Base-by-base conservation (phyloP, 139 green algal species). In the Chloropicon primus region DNA sequence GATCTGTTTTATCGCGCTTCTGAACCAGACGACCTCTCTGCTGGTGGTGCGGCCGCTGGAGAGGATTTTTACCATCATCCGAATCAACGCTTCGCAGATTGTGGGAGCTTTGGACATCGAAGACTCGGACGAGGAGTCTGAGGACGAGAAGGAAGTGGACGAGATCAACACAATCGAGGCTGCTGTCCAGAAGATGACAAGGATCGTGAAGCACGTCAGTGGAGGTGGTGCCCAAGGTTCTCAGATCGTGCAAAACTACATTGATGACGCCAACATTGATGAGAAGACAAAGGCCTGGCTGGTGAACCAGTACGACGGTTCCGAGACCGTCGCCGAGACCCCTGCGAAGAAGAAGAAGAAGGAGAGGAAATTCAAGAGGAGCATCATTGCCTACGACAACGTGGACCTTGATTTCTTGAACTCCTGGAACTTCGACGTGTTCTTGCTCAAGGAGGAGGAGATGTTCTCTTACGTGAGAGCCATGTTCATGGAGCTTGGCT, bases 111-210 rank as follows among this genome's bases (percentile, higher is more conserved):
- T 88, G 72, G 80, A 81, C 25, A 74, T 26, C 10, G 27, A 54
- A 72, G 74, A 74, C 25, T 28, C 71, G 62, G 25, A 73, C 22
- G 53, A 23, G 25, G 54, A 24, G 71, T 72, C n/a, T 25, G 27
- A 29, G 24, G 77, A 81, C 26, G 54, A 73, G 24, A 80, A 25
- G 23, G 54, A 28, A 10, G 23, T 27, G n/a, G 76, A 71, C 22
- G 80, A 84, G 71, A 78, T 88, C 76, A 53, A 26, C 21, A 53
- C 76, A 23, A 82, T 86, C 22, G 82, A 85, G 41, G 82, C 80
- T 25, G 80, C 81, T 21, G 81, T 91, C 1, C 77, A 74, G 21
- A 91, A 91, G 80, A 87, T 91, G 85, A 80, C 72, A 21, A 80
- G 80, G 53, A 80, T 91, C 29, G 73, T 91, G 28, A 78, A 76